Conservation (phyloP, 2,329 filamentous ascomycete genomes). For the Colletotrichum tabaci region DNA sequence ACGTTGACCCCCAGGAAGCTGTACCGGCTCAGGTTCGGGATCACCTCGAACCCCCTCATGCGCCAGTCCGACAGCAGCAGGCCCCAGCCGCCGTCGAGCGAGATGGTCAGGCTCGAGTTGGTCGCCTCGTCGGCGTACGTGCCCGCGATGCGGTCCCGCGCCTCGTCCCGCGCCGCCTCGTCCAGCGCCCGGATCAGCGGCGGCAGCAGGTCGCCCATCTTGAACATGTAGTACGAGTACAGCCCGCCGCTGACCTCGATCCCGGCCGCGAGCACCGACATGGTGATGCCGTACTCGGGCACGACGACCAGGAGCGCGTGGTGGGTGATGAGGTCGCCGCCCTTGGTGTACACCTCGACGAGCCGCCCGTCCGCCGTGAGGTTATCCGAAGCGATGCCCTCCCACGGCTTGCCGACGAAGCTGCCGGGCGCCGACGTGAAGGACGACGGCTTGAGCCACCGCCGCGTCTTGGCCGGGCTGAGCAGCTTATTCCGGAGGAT, state of each 20-base stretch:
- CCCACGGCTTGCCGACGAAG: conserved; percentile 63
- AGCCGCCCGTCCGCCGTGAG: conserved; percentile 56
- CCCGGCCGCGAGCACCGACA: conserved; percentile 57
- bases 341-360: conserved; percentile 64
- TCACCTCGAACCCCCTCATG: conserved; percentile 58
- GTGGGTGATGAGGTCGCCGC: conserved; percentile 60
- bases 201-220: conserved; percentile 47
- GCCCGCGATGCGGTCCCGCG: conserved; percentile 51
- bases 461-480: conserved; percentile 54
- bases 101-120: conserved; percentile 58
- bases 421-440: conserved; percentile 55
- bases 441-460: conserved; percentile 61
- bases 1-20: conserved; percentile 23
- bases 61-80: conserved; percentile 56
- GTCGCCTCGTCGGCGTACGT: conserved; percentile 55
- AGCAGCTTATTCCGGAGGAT: conserved; percentile 61
- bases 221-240: conserved; percentile 36
- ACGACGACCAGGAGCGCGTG: conserved; percentile 57
- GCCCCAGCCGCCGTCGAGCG: conserved; percentile 56
- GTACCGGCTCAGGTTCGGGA: conserved; percentile 52
- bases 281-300: conserved; percentile 62
- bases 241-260: conserved; percentile 37
- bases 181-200: conserved; percentile 59
- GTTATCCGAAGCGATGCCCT: conserved; percentile 58
- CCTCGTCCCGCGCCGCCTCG: conserved; percentile 56